phyloP scores from a whole-genome alignment of 306 rosid species.

The Hippophae rhamnoides region DNA sequence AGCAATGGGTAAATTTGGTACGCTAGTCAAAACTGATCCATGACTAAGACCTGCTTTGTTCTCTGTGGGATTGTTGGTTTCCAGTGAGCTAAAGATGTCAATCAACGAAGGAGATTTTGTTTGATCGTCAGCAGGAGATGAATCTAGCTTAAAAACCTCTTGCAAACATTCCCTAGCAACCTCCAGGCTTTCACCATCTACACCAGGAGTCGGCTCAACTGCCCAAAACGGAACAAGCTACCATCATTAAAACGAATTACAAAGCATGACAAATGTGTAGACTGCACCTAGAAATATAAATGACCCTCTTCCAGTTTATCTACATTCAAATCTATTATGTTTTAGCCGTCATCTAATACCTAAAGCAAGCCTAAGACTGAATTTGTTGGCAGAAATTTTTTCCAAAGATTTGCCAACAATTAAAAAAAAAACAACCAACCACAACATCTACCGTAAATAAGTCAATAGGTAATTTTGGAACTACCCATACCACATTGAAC shows the following conservation, averaged over 20 bases:
- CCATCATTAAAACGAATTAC: neutral
- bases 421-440: too few relatives aligned
- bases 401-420: too few relatives aligned
- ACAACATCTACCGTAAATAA: too few relatives aligned
- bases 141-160: slow-evolving; percentile 55
- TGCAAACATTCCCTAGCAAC: slow-evolving; percentile 73
- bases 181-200: slow-evolving; percentile 72
- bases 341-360: too few relatives aligned
- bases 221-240: slow-evolving; percentile 19
- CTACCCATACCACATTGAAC: too few relatives aligned
- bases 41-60: slow-evolving; percentile 19
- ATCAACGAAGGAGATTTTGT: slow-evolving; percentile 39
- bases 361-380: too few relatives aligned
- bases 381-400: too few relatives aligned
- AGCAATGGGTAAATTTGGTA: slow-evolving; percentile 31
- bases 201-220: slow-evolving; percentile 64
- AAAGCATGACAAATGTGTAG: too few relatives aligned
- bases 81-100: slow-evolving; percentile 56
- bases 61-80: slow-evolving; percentile 26
- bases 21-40: slow-evolving; percentile 27
- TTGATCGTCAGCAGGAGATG: slow-evolving; percentile 25
- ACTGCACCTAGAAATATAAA: too few relatives aligned
- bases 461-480: too few relatives aligned
- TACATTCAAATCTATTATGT: too few relatives aligned
- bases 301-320: too few relatives aligned